Evolutionary conservation across 345 rosid genomes (phyloP).

Genomic region (Theobroma cacao): DNA sequence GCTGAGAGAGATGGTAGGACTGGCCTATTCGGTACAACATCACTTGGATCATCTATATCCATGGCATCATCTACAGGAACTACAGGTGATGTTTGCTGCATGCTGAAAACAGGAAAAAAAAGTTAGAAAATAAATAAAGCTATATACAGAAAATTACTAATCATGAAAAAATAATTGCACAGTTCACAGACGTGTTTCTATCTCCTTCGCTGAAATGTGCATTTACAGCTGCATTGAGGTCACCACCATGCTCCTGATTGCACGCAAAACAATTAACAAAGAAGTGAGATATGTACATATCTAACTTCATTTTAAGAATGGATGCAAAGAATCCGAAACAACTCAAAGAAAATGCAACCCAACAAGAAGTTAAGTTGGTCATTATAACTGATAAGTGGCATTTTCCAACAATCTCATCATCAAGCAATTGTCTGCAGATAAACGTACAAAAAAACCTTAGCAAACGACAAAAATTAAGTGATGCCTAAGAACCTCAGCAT

Average conservation of each 20-base stretch:
- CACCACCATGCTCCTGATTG: conserved; percentile 79
- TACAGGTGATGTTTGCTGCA: conserved; percentile 32
- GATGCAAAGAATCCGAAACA: neutral
- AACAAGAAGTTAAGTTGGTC: neutral
- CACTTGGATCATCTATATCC: conserved; percentile 84
- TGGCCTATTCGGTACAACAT: conserved; percentile 30
- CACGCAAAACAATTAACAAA: conserved; percentile 17
- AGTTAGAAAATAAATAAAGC: neutral
- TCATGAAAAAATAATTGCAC: neutral
- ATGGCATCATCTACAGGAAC: conserved; percentile 56
- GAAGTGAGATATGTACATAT: conserved; percentile 11
- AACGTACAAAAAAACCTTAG: neutral
- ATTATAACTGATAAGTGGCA: neutral
- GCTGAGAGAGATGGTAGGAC: conserved; percentile 36
- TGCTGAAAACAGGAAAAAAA: conserved; percentile 25
- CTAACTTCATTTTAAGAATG: neutral
- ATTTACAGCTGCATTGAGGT: conserved; percentile 94
- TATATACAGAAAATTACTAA: neutral
- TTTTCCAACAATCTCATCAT: neutral
- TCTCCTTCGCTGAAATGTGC: conserved; percentile 89
- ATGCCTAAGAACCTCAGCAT: neutral
- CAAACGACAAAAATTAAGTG: neutral
- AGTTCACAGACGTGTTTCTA: conserved; percentile 44
- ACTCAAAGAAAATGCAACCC: neutral
- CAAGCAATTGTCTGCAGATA: neutral